A percentile compares a stretch with the other conserved stretches of the same genome.
These are phyloP conservation scores for Aphanomyces cochlioides DNA, from an alignment of 352 stramenopile genomes.

Conservation along the genomic window DNA sequence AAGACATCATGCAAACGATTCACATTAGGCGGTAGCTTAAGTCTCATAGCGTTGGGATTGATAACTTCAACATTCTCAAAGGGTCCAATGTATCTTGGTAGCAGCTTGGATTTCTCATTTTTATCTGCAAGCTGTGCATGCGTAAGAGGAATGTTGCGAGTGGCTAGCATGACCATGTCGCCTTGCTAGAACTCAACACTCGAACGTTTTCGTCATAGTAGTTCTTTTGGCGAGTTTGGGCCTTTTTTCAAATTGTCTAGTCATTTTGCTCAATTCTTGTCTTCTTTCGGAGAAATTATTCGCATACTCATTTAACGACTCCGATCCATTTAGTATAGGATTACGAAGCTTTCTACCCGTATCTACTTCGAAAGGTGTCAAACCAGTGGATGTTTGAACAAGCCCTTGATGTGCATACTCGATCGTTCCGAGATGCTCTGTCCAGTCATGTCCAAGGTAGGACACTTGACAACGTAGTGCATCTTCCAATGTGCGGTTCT, in stretches of 20 bases:
- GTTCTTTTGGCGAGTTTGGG: slow-evolving; percentile 11
- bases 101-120: slow-evolving; percentile 9
- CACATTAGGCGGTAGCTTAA: slow-evolving; percentile 12
- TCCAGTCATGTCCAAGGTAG: slow-evolving; percentile 28
- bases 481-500: slow-evolving; percentile 22
- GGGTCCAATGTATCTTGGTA: slow-evolving; percentile 18
- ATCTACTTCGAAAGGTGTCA: slow-evolving; percentile 8
- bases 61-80: slow-evolving; percentile 13
- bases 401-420: slow-evolving; percentile 26
- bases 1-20: slow-evolving; percentile 22
- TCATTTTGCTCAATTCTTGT: too few relatives aligned
- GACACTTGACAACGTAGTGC: background rate
- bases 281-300: slow-evolving; percentile 25
- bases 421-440: slow-evolving; percentile 21
- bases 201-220: slow-evolving; percentile 18
- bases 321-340: background rate
- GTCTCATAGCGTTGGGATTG: slow-evolving; percentile 12
- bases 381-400: slow-evolving; percentile 8
- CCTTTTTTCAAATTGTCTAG: too few relatives aligned
- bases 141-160: slow-evolving; percentile 11
- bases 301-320: slow-evolving; percentile 3
- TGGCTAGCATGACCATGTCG: slow-evolving; percentile 24
- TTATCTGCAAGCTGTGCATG: slow-evolving; percentile 4
- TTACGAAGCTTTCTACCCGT: background rate
- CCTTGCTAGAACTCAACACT: background rate